Conservation (phyloP, 352 stramenopile species). For the Phytophthora multivora region DNA sequence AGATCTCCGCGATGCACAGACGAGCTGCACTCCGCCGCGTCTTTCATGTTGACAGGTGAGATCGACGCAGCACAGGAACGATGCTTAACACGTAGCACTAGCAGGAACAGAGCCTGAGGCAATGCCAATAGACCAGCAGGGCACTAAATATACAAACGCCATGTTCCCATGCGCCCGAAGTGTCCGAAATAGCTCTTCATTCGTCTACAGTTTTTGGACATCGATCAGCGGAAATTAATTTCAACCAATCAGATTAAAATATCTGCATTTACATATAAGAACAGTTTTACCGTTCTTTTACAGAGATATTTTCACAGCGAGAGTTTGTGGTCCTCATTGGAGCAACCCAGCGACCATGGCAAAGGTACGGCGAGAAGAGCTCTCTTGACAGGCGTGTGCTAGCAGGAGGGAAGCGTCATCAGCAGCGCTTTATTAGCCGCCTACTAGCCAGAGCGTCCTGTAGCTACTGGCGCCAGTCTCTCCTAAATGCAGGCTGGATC, state of each 20-base stretch:
- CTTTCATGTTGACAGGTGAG: slow-evolving; percentile 33
- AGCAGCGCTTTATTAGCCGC: background rate
- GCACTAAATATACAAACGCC: slow-evolving; percentile 28
- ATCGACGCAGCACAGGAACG: slow-evolving; percentile 4
- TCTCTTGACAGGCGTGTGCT: slow-evolving; percentile 1
- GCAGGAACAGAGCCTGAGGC: background rate
- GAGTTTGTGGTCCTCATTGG: slow-evolving; percentile 34
- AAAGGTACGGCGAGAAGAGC: slow-evolving; percentile 37
- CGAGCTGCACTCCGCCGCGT: slow-evolving; percentile 6
- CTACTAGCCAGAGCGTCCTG: background rate
- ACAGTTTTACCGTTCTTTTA: background rate
- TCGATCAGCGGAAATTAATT: slow-evolving; percentile 23
- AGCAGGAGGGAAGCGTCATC: slow-evolving; percentile 2
- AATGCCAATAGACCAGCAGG: background rate
- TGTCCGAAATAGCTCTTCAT: slow-evolving; percentile 19
- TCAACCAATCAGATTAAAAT: slow-evolving; percentile 11
- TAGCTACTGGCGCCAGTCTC: background rate
- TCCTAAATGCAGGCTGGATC: slow-evolving; percentile 7
- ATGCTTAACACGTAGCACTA: slow-evolving; percentile 14
- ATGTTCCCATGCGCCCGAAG: slow-evolving; percentile 9
- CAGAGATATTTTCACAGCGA: background rate
- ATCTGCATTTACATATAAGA: no score
- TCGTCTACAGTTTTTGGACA: slow-evolving; percentile 16
- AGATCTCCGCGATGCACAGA: slow-evolving; percentile 1
- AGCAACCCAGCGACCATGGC: slow-evolving; percentile 40